These are phyloP conservation scores for Trichoderma parareesei DNA, from an alignment of 495 filamentous ascomycete species.

Conservation along the genomic window DNA sequence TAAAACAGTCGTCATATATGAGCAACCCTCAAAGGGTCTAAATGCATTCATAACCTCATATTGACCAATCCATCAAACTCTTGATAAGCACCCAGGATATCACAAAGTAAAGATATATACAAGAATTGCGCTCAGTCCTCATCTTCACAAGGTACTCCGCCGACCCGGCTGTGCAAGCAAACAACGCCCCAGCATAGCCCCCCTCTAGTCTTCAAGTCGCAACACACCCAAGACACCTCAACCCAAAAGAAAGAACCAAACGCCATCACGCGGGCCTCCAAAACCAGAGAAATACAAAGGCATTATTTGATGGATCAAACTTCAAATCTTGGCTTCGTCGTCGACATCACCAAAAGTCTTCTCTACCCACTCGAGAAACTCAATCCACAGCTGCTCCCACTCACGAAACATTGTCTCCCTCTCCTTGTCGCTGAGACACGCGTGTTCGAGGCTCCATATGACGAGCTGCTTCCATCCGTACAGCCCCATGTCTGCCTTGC, in stretches of 20 bases:
- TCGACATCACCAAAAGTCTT: slow-evolving; percentile 16
- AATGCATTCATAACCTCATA: no score
- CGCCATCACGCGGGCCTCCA: not conserved
- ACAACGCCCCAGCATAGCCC: no score
- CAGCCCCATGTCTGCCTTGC: slow-evolving; percentile 43
- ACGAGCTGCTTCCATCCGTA: slow-evolving; percentile 46
- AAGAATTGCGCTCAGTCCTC: no score
- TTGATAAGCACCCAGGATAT: no score
- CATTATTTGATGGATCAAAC: no score
- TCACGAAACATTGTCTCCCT: slow-evolving; percentile 22
- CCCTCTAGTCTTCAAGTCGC: not conserved
- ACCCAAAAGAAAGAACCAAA: not conserved
- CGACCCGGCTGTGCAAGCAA: no score
- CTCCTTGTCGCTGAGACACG: slow-evolving; percentile 34
- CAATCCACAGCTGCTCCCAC: slow-evolving; percentile 39
- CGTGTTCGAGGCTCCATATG: slow-evolving; percentile 46
- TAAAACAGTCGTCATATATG: no score
- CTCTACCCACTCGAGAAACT: slow-evolving; percentile 33
- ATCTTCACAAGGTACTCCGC: no score
- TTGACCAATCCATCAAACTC: no score
- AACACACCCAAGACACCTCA: not conserved
- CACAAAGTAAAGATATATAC: no score
- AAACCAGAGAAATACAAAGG: not conserved
- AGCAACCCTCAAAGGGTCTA: no score
- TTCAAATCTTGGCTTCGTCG: not conserved